Evolutionary conservation across 129 eudicot genomes (phyloP).

Genomic region (Chrysanthemum lavandulifolium): DNA sequence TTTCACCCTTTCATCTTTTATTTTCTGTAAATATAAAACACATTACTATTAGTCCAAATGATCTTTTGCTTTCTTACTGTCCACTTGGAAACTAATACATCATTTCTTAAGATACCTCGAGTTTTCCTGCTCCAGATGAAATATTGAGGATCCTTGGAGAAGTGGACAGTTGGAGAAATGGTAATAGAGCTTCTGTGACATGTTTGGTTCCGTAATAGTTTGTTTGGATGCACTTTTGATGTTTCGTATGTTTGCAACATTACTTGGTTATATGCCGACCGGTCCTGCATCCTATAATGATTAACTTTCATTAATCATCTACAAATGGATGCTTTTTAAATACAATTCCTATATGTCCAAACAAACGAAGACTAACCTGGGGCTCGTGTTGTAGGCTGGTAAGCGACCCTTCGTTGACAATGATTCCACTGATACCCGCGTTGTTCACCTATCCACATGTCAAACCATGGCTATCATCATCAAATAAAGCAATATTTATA

Average conservation of each 20-base stretch:
- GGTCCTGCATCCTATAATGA: background rate
- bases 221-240: slow-evolving; percentile 19
- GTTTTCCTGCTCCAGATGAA: slow-evolving; percentile 22
- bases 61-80: background rate
- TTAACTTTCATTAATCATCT: background rate
- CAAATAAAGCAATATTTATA: background rate
- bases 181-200: slow-evolving; percentile 27
- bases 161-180: slow-evolving; percentile 8
- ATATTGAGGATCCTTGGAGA: slow-evolving; percentile 24
- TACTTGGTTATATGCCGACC: background rate
- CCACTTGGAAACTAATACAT: background rate
- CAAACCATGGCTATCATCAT: background rate
- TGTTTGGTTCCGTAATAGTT: slow-evolving; percentile 25
- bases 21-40: slow-evolving; percentile 13
- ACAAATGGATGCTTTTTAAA: background rate
- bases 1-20: slow-evolving; percentile 22
- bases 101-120: slow-evolving; percentile 16
- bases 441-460: slow-evolving; percentile 16
- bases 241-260: slow-evolving; percentile 24
- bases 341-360: background rate
- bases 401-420: slow-evolving; percentile 3
- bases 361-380: slow-evolving; percentile 4
- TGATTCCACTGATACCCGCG: slow-evolving; percentile 22
- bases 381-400: background rate
- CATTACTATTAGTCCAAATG: background rate